Base-by-base conservation (phyloP, 192 early-diverging fungal genomes). In the Umbelopsis sp. region DNA sequence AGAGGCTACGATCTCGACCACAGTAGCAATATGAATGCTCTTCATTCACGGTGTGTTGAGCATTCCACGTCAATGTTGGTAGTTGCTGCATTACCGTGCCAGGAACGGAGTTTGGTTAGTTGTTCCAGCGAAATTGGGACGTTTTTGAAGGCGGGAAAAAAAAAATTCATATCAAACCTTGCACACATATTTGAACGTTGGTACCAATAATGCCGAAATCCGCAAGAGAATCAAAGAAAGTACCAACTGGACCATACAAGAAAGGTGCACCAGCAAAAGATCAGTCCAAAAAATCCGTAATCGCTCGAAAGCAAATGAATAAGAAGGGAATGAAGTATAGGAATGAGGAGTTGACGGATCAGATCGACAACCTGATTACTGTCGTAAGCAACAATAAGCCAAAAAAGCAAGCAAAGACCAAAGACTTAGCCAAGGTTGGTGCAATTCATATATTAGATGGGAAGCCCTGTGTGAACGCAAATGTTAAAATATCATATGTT, bases 21-120 rank as follows among this genome's bases (percentile, higher is more conserved):
- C 91, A 92, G 61, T 92, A 92, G 70, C 91, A 92, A 58, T 92
- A 92, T 15, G 74, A 72, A 22, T 86, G 83, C 61, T 90, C 76
- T 35, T 70, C 73, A 72, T 92, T 90, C 46, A 85, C 74, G 5
- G 87, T 87, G 53, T 88, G 90, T 15, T 78, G 69, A 27, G 73
- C 79, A 69, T 89, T 84, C 89, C 89, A 91, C 11, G 71, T 78
- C 53, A 86, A 75, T 20, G 10, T 30, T 8, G 25, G 25, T 61
- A 11, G 30, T 8, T 61, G 27, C 55, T 61, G 25, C 55, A 61
- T 61, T 61, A 35, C 55, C 55, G 35, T 61, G 16, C 55, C 55
- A 61, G 30, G 55, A 61, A 61, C 55, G 55, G 55, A 61, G 55
- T 61, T 30, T 61, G 55, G 30, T 16, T 12, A 0, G 21, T 8